These are phyloP conservation scores for Diaporthe amygdali DNA, from an alignment of 2,329 filamentous ascomycete species.

Conservation along the genomic window DNA sequence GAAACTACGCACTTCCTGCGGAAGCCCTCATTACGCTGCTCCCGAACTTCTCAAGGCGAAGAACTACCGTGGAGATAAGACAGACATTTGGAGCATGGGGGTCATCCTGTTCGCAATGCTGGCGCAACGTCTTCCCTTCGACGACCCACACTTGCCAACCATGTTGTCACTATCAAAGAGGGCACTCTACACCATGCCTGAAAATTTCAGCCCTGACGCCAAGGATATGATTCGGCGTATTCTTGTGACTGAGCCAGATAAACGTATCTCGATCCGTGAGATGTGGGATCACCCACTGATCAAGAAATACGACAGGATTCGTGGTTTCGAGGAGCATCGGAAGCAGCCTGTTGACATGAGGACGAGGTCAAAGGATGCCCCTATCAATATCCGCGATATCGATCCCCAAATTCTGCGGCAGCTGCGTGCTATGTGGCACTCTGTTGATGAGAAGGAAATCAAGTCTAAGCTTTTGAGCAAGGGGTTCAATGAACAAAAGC, in stretches of 20 bases:
- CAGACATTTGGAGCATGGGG: conserved; percentile 94
- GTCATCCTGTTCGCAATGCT: conserved; percentile 90
- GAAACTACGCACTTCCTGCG: conserved; percentile 86
- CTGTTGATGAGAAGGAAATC: conserved; percentile 75
- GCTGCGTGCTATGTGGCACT: conserved; percentile 90
- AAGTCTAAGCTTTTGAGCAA: conserved; percentile 69
- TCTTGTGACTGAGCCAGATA: conserved; percentile 76
- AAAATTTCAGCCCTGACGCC: conserved; percentile 69
- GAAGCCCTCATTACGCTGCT: conserved; percentile 95
- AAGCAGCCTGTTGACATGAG: conserved; percentile 61
- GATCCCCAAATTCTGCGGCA: conserved; percentile 84
- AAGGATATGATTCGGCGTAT: conserved; percentile 81
- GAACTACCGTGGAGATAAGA: conserved; percentile 81
- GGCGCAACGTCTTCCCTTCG: conserved; percentile 83
- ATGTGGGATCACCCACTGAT: conserved; percentile 91
- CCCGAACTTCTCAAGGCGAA: conserved; percentile 84
- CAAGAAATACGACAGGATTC: conserved; percentile 79
- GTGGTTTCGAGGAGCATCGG: conserved; percentile 64
- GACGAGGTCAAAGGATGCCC: conserved; percentile 66
- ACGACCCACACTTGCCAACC: conserved; percentile 58
- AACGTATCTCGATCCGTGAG: conserved; percentile 77
- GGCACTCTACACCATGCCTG: conserved; percentile 66
- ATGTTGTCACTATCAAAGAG: conserved; percentile 68
- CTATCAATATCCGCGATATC: conserved; percentile 68
- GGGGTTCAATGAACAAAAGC: conserved; percentile 85